A percentile compares a stretch with the other conserved stretches of the same genome.
These are phyloP conservation scores for Lagerstroemia speciosa DNA, from an alignment of 345 rosid species.

Conservation along the genomic window DNA sequence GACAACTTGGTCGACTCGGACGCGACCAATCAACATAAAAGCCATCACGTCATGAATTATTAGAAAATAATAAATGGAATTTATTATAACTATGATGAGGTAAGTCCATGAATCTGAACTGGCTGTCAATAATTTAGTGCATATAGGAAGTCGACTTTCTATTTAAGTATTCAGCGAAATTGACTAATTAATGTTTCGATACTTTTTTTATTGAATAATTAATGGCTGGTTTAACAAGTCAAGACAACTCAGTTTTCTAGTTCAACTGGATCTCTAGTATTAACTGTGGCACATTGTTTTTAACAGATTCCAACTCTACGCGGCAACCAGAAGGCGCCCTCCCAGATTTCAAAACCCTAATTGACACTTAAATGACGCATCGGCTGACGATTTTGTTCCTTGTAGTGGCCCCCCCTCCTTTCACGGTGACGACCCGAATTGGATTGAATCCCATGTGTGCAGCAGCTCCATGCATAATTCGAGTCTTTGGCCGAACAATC, in stretches of 20 bases:
- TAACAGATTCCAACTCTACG: background rate
- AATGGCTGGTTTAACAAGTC: background rate
- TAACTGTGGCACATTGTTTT: no score
- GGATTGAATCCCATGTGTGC: no score
- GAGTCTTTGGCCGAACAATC: no score
- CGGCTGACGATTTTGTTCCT: background rate
- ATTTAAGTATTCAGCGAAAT: background rate
- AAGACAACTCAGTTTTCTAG: background rate
- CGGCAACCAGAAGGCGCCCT: conserved; percentile 10
- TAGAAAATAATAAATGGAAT: no score
- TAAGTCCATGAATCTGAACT: no score
- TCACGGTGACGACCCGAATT: background rate
- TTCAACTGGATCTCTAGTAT: background rate
- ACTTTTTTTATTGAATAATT: background rate
- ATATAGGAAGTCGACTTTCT: background rate
- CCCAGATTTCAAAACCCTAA: background rate
- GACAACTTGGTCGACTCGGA: background rate
- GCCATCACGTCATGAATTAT: background rate
- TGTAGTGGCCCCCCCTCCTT: background rate
- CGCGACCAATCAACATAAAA: background rate
- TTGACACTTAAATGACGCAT: background rate
- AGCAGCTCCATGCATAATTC: no score
- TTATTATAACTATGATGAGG: no score
- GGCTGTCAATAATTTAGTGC: no score
- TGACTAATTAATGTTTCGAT: background rate